These are phyloP conservation scores for Symbiodinium natans DNA, from an alignment of 73 alveolate genomes.

Conservation along the genomic window DNA sequence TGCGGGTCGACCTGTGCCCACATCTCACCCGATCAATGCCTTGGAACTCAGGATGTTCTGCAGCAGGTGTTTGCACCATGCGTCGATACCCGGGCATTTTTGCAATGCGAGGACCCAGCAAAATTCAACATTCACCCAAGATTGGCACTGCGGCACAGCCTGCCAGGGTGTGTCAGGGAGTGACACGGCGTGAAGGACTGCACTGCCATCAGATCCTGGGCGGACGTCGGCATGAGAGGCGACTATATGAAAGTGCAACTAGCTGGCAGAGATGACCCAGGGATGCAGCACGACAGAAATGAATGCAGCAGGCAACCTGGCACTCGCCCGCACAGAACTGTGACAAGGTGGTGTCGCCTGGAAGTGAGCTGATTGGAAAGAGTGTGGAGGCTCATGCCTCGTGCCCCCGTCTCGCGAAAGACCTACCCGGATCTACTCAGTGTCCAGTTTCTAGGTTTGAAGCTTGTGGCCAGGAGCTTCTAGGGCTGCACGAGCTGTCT, in stretches of 20 bases:
- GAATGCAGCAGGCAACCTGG: background rate
- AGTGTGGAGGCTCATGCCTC: background rate
- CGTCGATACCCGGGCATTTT: conserved; percentile 75
- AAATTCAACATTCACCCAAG: no score
- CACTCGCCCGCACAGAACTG: background rate
- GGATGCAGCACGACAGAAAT: background rate
- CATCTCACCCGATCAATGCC: no score
- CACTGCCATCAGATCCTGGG: conserved; percentile 63
- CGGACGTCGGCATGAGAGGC: conserved; percentile 58
- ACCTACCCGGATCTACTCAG: background rate
- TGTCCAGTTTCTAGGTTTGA: background rate
- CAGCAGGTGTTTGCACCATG: conserved; percentile 68
- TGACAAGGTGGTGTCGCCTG: conserved; percentile 10
- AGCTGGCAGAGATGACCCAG: background rate
- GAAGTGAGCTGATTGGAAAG: conserved; percentile 16
- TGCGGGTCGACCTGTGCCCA: background rate
- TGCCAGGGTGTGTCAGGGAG: no score
- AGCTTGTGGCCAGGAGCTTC: background rate
- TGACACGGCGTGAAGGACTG: conserved; percentile 52
- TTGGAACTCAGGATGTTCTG: conserved; percentile 38
- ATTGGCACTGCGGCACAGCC: no score
- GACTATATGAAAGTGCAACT: conserved; percentile 56
- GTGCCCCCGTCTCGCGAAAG: background rate
- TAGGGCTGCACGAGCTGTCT: background rate
- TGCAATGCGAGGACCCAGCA: conserved; percentile 56